Evolutionary conservation across 805 yeast genomes (phyloP), one percentile per base, ranked within the genome.

Genomic region (Peterozyma xylosa): DNA sequence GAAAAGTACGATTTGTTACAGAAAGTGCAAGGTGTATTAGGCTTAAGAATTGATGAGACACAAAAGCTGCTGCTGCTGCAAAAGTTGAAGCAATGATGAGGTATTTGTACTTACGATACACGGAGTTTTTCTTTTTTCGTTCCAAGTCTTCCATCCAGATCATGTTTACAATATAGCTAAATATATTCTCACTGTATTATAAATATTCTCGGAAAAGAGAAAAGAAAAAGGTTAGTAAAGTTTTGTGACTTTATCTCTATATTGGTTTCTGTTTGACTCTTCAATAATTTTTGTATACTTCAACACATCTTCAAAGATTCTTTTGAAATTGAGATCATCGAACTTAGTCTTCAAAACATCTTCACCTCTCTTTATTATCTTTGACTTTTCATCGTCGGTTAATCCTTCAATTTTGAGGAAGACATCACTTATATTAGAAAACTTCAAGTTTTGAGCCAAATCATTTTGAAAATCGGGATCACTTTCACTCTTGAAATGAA

Each of bases 1-100:
- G 89, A 83, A 56, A 91, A 90, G 63, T 68, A 80, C 43, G 78
- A 78, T 35, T 67, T 79, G 34, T 60, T 86, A 50, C 76, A 78
- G 51, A 74, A 75, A 41, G 73, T 86, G 30, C 87, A 84, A 52
- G 60, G 67, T 52, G 71, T 75, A 15, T 66, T 80, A 51, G 72
- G 82, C 55, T 62, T 65, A 42, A 78, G 75, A 57, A 64, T 79
- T 47, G 63, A 68, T 37, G 73, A 73, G 47, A 70, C 67, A 56
- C 74, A 67, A 54, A 60, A 63, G 51, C 45, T 16, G 33, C 40
- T 7, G 34, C 42, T 21, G 27, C 27, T 21, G 27, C 27, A 21
- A 7, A 21, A 21, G 27, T 7, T 21, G 27, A 21, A 21, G 27
- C 27, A 21, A 21, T 21, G 27, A 21, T 21, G 7, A 21, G 7